These are phyloP conservation scores for Colletotrichum gloeosporioides DNA, from an alignment of 2,329 filamentous ascomycete species.

Conservation along the genomic window DNA sequence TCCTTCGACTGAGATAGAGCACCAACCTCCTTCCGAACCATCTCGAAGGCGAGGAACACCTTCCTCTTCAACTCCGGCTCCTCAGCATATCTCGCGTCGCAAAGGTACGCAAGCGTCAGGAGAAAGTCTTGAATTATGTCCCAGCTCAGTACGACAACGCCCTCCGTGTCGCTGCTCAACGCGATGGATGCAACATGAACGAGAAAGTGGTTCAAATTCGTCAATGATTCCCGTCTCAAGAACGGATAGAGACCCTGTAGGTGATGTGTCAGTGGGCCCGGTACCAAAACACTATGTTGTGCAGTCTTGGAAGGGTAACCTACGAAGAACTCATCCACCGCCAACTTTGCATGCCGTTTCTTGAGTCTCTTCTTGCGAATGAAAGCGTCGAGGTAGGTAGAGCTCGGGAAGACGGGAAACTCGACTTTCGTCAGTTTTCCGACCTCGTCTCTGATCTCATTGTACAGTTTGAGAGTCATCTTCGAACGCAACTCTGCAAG, in stretches of 20 bases:
- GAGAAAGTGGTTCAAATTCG: background rate
- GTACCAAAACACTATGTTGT: rapidly evolving
- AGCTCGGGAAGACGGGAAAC: background rate
- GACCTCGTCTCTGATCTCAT: background rate
- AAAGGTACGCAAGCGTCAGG: background rate
- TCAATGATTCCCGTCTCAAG: background rate
- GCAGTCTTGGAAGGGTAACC: background rate
- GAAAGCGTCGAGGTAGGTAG: background rate
- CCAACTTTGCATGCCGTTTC: background rate
- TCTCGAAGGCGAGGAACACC: background rate
- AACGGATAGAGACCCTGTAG: background rate
- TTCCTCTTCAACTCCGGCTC: background rate
- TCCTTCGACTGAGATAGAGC: background rate
- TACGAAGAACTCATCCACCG: background rate
- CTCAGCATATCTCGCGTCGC: background rate
- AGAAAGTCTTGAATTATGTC: background rate
- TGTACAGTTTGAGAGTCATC: background rate
- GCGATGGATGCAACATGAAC: background rate
- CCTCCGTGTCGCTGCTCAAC: background rate
- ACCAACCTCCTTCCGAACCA: background rate
- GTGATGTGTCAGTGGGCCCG: background rate
- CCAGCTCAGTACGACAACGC: background rate
- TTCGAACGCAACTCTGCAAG: background rate
- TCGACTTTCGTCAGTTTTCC: background rate
- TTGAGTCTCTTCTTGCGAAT: background rate